These are phyloP conservation scores for Penicillium expansum DNA, from an alignment of 2,329 filamentous ascomycete species.

Conservation along the genomic window DNA sequence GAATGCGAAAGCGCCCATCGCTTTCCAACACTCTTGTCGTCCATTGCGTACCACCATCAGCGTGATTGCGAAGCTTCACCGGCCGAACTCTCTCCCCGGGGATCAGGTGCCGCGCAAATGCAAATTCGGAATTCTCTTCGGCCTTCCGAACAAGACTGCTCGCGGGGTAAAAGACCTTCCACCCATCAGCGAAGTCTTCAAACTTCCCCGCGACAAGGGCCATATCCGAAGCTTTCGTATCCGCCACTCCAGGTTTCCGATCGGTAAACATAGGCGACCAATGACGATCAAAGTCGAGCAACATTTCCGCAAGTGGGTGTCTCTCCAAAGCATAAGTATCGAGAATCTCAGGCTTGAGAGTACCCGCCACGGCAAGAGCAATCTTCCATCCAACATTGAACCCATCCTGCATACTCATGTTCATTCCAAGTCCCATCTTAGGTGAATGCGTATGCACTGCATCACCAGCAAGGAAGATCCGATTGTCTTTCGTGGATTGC, in stretches of 20 bases:
- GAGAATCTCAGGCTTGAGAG: slow-evolving; percentile 42
- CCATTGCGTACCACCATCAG: slow-evolving; percentile 14
- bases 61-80: slow-evolving; percentile 19
- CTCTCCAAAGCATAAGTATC: slow-evolving; percentile 55
- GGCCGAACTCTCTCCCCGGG: slow-evolving; percentile 24
- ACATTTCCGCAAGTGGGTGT: slow-evolving; percentile 60
- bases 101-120: not conserved
- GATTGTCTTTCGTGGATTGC: slow-evolving; percentile 13
- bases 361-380: slow-evolving; percentile 46
- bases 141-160: slow-evolving; percentile 9
- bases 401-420: slow-evolving; percentile 49
- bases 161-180: slow-evolving; percentile 10
- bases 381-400: slow-evolving; percentile 61
- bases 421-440: slow-evolving; percentile 25
- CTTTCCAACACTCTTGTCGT: slow-evolving; percentile 28
- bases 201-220: slow-evolving; percentile 15
- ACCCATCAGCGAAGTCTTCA: slow-evolving; percentile 18
- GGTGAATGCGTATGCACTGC: slow-evolving; percentile 27
- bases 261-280: slow-evolving; percentile 22
- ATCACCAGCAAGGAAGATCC: slow-evolving; percentile 23
- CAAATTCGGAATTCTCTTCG: not conserved
- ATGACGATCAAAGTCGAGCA: slow-evolving; percentile 63
- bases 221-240: slow-evolving; percentile 17
- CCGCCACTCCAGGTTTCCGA: not conserved
- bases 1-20: slow-evolving; percentile 37